phyloP scores from a whole-genome alignment of 2,329 filamentous ascomycete species.

The Microcyclosporella mali region DNA sequence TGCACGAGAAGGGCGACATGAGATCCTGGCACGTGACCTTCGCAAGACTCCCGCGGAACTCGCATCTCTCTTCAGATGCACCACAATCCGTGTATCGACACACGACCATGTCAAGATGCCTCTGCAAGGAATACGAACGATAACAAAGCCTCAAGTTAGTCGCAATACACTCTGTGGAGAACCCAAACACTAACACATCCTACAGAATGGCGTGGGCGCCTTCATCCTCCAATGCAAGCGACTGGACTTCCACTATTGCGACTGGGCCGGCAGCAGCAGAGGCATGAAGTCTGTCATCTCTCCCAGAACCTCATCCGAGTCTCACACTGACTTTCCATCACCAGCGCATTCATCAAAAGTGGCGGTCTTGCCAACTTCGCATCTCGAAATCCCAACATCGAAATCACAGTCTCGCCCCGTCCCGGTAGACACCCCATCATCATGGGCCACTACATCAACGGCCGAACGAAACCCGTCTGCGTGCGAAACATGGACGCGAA shows the following conservation, averaged over 20 bases:
- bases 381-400: constrained; percentile 73
- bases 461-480: constrained; percentile 75
- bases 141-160: constrained; percentile 52
- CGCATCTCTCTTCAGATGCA: too few species aligned
- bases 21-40: too few species aligned
- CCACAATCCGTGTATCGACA: too few species aligned
- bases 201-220: constrained; percentile 87
- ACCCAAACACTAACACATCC: background rate
- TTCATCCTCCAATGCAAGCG: constrained; percentile 97
- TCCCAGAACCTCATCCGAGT: background rate
- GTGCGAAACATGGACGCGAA: constrained; percentile 77
- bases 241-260: constrained; percentile 94
- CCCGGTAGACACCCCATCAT: constrained; percentile 87
- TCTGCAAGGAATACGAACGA: constrained; percentile 45
- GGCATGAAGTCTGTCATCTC: constrained; percentile 74
- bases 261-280: constrained; percentile 85
- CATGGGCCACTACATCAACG: constrained; percentile 88
- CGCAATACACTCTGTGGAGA: background rate
- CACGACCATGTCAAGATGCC: constrained; percentile 36
- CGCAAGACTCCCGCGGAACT: too few species aligned
- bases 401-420: constrained; percentile 84
- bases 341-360: constrained; percentile 73
- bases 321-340: constrained; percentile 1
- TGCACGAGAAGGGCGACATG: too few species aligned
- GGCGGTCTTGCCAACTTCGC: constrained; percentile 74